phyloP scores from a whole-genome alignment of 805 yeast species.

The Sungouiella blattae region DNA sequence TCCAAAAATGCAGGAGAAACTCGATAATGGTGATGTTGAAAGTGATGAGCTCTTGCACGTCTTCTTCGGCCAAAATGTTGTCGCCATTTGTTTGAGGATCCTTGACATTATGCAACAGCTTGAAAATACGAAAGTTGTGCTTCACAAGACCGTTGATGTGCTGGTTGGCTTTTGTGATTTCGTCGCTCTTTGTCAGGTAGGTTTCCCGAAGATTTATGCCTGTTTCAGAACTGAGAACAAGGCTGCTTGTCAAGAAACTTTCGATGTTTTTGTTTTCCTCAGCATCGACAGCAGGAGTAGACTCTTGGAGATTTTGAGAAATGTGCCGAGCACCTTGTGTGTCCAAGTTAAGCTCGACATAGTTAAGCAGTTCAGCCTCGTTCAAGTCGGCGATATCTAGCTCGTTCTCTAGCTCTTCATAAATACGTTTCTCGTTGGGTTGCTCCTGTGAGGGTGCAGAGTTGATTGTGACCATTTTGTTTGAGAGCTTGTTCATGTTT shows the following conservation, averaged over 20 bases:
- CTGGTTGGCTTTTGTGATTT: slow-evolving; percentile 40
- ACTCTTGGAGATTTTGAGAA: slow-evolving; percentile 10
- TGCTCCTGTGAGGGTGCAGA: slow-evolving; percentile 7
- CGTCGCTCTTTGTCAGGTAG: slow-evolving; percentile 25
- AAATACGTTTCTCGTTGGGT: slow-evolving; percentile 8
- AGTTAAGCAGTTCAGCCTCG: slow-evolving; percentile 44
- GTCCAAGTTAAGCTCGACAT: slow-evolving; percentile 46
- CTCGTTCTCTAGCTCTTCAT: slow-evolving; percentile 41
- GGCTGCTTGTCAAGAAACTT: slow-evolving; percentile 12
- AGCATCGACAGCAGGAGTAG: slow-evolving; percentile 2
- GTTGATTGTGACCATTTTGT: slow-evolving; percentile 60
- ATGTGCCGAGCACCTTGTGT: slow-evolving; percentile 16
- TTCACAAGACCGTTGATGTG: slow-evolving; percentile 48
- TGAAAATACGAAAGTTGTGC: slow-evolving; percentile 52
- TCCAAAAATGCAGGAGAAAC: slow-evolving; percentile 44
- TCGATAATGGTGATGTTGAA: slow-evolving; percentile 40
- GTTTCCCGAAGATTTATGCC: slow-evolving; percentile 27
- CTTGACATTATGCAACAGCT: slow-evolving; percentile 22
- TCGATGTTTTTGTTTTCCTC: slow-evolving; percentile 3
- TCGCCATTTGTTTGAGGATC: slow-evolving; percentile 12
- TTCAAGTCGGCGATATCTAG: slow-evolving; percentile 51
- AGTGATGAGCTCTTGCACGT: slow-evolving; percentile 32
- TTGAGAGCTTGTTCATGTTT: slow-evolving; percentile 85
- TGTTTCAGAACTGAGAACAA: slow-evolving; percentile 13
- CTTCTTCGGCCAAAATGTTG: slow-evolving; percentile 34